A percentile compares a stretch with the other conserved stretches of the same genome.
Conservation (phyloP, 148 eudicot genomes). For the Rheum nobile region DNA sequence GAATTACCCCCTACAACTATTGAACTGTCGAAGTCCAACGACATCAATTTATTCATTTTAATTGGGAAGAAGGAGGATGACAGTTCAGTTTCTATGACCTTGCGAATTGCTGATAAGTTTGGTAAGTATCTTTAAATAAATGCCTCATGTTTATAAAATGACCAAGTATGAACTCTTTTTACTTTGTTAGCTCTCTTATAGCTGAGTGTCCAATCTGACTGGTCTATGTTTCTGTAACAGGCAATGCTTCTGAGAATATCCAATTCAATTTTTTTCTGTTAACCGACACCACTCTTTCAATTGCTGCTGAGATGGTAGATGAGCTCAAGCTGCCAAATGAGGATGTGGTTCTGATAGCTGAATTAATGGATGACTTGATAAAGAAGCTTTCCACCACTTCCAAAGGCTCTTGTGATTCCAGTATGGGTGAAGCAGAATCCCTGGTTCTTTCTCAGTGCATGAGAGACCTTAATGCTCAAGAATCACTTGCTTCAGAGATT, state of each 20-base stretch:
- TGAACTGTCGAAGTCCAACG: slow-evolving; percentile 27
- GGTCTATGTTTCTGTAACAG: slow-evolving; percentile 21
- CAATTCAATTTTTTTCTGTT: slow-evolving; percentile 46
- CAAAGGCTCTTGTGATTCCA: slow-evolving; percentile 23
- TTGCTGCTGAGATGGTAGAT: slow-evolving; percentile 68
- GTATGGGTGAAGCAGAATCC: not conserved
- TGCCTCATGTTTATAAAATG: not conserved
- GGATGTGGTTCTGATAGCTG: slow-evolving; percentile 40
- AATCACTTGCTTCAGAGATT: slow-evolving; percentile 12
- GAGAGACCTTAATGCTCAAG: slow-evolving; percentile 12
- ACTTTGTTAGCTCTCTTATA: too few relatives aligned
- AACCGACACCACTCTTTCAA: slow-evolving; percentile 43
- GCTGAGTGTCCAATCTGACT: not conserved
- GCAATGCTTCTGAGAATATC: slow-evolving; percentile 26
- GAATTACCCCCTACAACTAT: slow-evolving; percentile 25
- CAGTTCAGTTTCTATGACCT: slow-evolving; percentile 30
- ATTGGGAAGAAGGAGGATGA: slow-evolving; percentile 36
- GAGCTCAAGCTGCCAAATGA: slow-evolving; percentile 40
- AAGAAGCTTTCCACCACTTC: slow-evolving; percentile 25
- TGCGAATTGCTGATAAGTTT: slow-evolving; percentile 30
- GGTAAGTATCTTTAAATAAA: slow-evolving; percentile 22
- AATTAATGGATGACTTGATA: slow-evolving; percentile 51
- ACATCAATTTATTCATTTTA: slow-evolving; percentile 35
- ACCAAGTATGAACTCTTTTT: not conserved
- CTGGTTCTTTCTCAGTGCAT: not conserved